Evolutionary conservation across 2,329 filamentous ascomycete species (phyloP).

Genomic region (Volutella citrinella): DNA sequence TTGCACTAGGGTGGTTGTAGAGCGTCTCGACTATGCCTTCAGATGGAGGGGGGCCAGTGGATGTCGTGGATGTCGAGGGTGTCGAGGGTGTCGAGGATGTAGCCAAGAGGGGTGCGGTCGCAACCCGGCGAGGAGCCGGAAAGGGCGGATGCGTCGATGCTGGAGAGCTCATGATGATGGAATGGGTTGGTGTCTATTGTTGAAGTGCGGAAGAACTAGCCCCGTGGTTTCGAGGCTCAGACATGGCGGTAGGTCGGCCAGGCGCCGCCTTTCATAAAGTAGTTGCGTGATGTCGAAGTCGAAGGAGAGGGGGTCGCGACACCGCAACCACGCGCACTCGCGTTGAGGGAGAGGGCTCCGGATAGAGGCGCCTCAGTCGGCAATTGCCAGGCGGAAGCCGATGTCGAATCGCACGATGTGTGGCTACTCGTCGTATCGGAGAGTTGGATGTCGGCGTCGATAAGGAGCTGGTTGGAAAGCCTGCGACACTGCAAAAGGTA

Average conservation of each 20-base stretch:
- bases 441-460: too few relatives aligned
- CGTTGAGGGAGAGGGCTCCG: conserved; percentile 7
- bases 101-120: conserved; percentile 35
- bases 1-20: conserved; percentile 70
- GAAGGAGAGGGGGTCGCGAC: too few relatives aligned
- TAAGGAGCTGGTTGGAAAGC: too few relatives aligned
- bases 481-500: too few relatives aligned
- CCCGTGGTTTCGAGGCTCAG: conserved; percentile 18
- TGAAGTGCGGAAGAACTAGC: conserved; percentile 12
- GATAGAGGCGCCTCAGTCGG: too few relatives aligned
- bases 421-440: too few relatives aligned
- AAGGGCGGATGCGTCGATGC: conserved; percentile 20
- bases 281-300: conserved; percentile 18
- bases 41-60: too few relatives aligned
- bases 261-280: conserved; percentile 17
- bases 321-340: too few relatives aligned
- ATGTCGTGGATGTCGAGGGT: too few relatives aligned
- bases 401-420: too few relatives aligned
- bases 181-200: conserved; percentile 5
- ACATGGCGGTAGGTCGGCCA: conserved; percentile 18
- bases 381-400: too few relatives aligned
- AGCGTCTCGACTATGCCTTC: conserved; percentile 59
- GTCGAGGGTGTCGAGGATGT: conserved; percentile 19
- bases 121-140: conserved; percentile 32
- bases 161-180: conserved; percentile 19